Base-by-base conservation (phyloP, 164 flowering plant species). In the Macadamia integrifolia region DNA sequence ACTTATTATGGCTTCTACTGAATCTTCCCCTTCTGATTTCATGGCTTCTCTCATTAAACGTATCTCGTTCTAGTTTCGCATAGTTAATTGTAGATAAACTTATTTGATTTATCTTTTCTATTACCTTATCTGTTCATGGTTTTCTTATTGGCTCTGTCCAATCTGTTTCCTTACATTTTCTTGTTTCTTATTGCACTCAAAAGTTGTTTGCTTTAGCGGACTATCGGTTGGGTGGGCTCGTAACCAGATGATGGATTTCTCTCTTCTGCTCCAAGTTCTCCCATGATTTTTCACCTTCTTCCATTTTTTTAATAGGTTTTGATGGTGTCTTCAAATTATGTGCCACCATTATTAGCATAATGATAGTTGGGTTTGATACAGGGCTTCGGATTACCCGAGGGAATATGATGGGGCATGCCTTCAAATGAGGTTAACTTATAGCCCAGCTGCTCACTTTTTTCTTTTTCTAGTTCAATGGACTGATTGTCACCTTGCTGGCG, bases 401-500 rank as follows among this genome's bases (percentile, higher is more conserved):
- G 95, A 87, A 53, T 87, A 85, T 71, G 97, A 92, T 72, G 97
- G 98, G 61, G 93, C 85, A 10, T 88, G 90, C 79, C 75, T 87
- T 18, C 99, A 90, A 70, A 90, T 94, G 97, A 88, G 96, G 74
- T 70, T 94, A 61, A 88, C 97, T 31, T 94, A 89, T 72, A 86
- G 93, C 58, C 95, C 95, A 3, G 87, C 88, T 60, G 99, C 99
- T 35, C 88, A 86, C 48, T 61, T 92, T 18, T 87, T 94, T 66
- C 89, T 88, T 11, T 90, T 90, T 71, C 85, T 94, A 40, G 89
- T 94, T 62, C 99, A 88, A 68, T 94, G 99, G 97, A 81, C 93
- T 62, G 95, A 89, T 77, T 90, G 93, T 70, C 81, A 82, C 76
- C 83, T 94, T 59, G 99, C 97, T 55, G 98, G 99, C 69, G 85